Conservation (phyloP, 2,329 filamentous ascomycete genomes). For the Thielaviopsis musarum region DNA sequence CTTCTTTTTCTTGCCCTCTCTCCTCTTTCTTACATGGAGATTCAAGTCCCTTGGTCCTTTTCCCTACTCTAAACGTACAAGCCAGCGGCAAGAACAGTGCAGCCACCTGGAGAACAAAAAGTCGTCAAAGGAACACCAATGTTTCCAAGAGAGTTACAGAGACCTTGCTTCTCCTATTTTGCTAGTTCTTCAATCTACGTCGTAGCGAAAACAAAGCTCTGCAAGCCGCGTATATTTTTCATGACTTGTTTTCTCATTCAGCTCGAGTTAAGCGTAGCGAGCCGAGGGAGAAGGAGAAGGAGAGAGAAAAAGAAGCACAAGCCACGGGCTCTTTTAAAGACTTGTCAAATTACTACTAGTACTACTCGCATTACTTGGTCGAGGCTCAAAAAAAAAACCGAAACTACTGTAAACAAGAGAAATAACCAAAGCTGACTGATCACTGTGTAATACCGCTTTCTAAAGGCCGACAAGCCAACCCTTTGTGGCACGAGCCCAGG, state of each 20-base stretch:
- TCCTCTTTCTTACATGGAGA: not conserved
- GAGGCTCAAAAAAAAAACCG: not conserved
- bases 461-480: not conserved
- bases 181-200: not conserved
- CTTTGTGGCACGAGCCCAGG: not conserved
- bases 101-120: too few species aligned
- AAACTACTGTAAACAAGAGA: not conserved
- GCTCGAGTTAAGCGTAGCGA: not conserved
- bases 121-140: not conserved
- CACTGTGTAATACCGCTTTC: not conserved
- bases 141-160: not conserved
- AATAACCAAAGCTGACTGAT: not conserved
- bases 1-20: too few species aligned
- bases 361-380: not conserved
- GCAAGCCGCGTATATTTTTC: not conserved
- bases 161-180: not conserved
- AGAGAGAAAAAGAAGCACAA: not conserved
- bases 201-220: not conserved
- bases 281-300: not conserved
- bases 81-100: too few species aligned
- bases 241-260: not conserved
- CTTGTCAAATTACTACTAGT: not conserved
- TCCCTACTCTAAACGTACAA: too few species aligned
- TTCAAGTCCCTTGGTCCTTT: too few species aligned
- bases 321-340: not conserved